Evolutionary conservation across 2,329 filamentous ascomycete species (phyloP).

Genomic region (Tolypocladium amazonense): DNA sequence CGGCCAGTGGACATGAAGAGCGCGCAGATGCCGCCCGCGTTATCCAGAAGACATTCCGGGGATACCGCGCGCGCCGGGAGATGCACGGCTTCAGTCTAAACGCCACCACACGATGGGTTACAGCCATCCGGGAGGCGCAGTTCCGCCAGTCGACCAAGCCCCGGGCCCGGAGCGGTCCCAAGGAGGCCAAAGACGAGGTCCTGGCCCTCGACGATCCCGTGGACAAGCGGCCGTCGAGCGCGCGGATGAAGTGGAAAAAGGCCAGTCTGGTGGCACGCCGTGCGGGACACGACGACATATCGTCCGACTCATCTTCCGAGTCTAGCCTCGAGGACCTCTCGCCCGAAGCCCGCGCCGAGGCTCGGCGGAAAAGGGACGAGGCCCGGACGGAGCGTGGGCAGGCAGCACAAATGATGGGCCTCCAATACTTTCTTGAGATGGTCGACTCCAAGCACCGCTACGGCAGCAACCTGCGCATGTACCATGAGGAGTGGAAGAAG

Average conservation of each 20-base stretch:
- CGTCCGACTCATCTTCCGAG: conserved; percentile 12
- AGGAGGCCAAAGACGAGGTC: conserved; percentile 1
- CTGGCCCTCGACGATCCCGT: conserved; percentile 7
- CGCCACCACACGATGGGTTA: conserved; percentile 60
- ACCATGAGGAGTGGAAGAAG: conserved; percentile 77
- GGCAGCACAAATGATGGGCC: conserved; percentile 67
- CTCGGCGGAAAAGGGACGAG: conserved; percentile 30
- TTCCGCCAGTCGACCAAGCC: conserved; percentile 41
- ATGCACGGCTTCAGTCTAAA: conserved; percentile 58
- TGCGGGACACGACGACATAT: conserved; percentile 55
- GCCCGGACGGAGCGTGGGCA: conserved; percentile 48
- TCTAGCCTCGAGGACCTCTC: conserved; percentile 7
- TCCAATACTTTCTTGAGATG: conserved; percentile 81
- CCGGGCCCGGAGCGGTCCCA: conserved; percentile 17
- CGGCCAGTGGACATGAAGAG: conserved; percentile 4
- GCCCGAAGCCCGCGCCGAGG: conserved; percentile 26
- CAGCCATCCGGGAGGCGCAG: conserved; percentile 49
- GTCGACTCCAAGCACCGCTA: conserved; percentile 81
- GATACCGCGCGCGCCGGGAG: conserved; percentile 63
- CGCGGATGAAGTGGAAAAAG: conserved; percentile 66
- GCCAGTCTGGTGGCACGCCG: conserved; percentile 58
- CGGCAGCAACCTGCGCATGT: conserved; percentile 69
- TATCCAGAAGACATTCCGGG: conserved; percentile 66
- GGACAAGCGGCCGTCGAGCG: conserved; percentile 21
- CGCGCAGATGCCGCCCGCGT: conserved; percentile 38